Evolutionary conservation across 2,329 filamentous ascomycete genomes (phyloP).

Genomic region (Laburnicola sp.): DNA sequence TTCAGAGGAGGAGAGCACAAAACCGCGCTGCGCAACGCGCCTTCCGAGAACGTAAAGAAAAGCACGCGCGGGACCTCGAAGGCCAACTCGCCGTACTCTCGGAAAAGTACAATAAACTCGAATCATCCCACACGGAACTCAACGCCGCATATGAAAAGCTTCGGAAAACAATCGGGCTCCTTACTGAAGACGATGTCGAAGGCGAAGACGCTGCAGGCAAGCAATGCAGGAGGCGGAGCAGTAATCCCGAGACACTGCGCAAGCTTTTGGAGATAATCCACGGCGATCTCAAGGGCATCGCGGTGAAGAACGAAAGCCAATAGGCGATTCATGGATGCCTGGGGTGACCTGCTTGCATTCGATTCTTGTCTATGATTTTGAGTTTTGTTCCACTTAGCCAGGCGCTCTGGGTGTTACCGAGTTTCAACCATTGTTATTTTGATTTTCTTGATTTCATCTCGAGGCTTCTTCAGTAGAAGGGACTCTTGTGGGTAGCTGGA

Average conservation of each 20-base stretch:
- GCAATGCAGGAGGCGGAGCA: constrained; percentile 26
- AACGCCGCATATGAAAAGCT: constrained; percentile 47
- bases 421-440: constrained; percentile 4
- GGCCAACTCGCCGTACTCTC: constrained; percentile 57
- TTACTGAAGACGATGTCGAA: constrained; percentile 41
- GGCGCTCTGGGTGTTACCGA: constrained; percentile 17
- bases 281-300: constrained; percentile 38
- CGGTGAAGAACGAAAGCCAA: constrained; percentile 28
- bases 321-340: constrained; percentile 1
- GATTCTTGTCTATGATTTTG: constrained; percentile 17
- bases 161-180: constrained; percentile 44
- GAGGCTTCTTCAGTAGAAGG: constrained; percentile 9
- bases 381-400: constrained; percentile 17
- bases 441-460: background rate
- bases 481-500: constrained; percentile 7
- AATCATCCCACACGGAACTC: constrained; percentile 55
- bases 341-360: constrained; percentile 2
- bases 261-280: constrained; percentile 46
- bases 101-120: constrained; percentile 59
- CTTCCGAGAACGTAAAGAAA: constrained; percentile 65
- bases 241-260: constrained; percentile 41
- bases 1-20: constrained; percentile 61
- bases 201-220: constrained; percentile 33
- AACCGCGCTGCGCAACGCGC: constrained; percentile 65
- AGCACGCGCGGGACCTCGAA: constrained; percentile 67